Base-by-base conservation (phyloP, 1,284 basidiomycete genomes). In the Cutaneotrichosporon sp. region DNA sequence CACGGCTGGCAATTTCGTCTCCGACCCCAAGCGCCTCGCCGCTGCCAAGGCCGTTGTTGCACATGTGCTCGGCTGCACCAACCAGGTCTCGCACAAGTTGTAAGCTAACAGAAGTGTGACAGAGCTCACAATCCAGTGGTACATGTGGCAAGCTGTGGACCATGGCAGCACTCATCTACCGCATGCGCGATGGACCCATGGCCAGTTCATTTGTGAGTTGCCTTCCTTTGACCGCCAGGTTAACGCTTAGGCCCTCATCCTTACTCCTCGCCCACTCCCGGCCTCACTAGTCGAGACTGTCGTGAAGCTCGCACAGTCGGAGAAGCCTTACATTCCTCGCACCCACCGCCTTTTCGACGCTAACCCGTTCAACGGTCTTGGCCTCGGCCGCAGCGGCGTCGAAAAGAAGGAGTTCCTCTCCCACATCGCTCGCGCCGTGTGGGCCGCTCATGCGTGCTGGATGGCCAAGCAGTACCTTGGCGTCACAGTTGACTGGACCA, bases 181-280 rank as follows among this genome's bases (percentile, higher is more conserved):
- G 57, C 12, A 46, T 59, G 6, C 57, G 57, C n/a, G 57, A 59
- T n/a, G 57, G 57, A 2, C 27, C 57, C 7, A 51, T 55, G 48
- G 29, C 48, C 20, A 45, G 46, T 11, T 55, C 54, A 3, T 53
- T 55, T 25, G 57, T 59, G 20, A 26, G 57, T 27, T n/a, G 7
- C 4, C 29, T 31, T 31, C 29, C 29, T 31, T 31, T 10, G 1
- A 1, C 3, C 20, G 8, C 10, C 12, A 11, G 2, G 16, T 3
- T 1, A 5, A 10, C 16, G 7, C 52, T 45, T 5, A 51, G 57
- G 57, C 57, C 11, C 39, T 55, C 10, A 47, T 55, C 26, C 57
- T 59, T 48, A 41, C 41, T 1, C 57, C 57, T 7, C 51, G 57
- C 20, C 57, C 57, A 0, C 35, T 47, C 3, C 57, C 53, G 12